phyloP scores from a whole-genome alignment of 2,329 filamentous ascomycete species.

The Ophiostoma australiae region DNA sequence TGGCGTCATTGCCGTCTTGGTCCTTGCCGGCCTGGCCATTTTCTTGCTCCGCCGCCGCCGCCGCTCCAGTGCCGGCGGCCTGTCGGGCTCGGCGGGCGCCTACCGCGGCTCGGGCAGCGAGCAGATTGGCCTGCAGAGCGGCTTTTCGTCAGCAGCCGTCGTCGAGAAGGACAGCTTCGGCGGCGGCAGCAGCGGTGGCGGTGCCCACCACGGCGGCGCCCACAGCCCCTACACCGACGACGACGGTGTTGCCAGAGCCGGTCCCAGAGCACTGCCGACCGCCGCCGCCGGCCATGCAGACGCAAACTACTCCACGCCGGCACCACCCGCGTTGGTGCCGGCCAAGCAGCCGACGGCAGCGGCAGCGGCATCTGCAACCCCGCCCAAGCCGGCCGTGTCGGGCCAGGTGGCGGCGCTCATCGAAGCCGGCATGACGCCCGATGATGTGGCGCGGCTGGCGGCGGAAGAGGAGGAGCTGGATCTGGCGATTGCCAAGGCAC shows the following conservation, averaged over 20 bases:
- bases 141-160: background rate
- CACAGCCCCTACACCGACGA: slow-evolving; percentile 15
- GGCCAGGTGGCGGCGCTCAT: slow-evolving; percentile 38
- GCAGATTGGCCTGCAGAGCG: slow-evolving; percentile 11
- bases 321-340: background rate
- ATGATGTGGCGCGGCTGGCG: slow-evolving; percentile 51
- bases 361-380: background rate
- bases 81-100: background rate
- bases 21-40: slow-evolving; percentile 30
- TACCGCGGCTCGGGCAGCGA: slow-evolving; percentile 13
- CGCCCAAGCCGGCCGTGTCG: background rate
- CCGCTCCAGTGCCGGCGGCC: slow-evolving; percentile 26
- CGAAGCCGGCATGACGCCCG: slow-evolving; percentile 57
- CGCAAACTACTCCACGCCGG: background rate
- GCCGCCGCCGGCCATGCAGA: background rate
- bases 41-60: slow-evolving; percentile 44
- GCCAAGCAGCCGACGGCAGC: background rate
- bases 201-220: background rate
- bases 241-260: background rate
- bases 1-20: slow-evolving; percentile 39
- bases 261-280: background rate
- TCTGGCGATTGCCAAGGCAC: slow-evolving; percentile 48
- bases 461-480: slow-evolving; percentile 56
- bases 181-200: background rate
- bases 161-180: background rate